Evolutionary conservation across 345 rosid genomes (phyloP), one percentile per base, ranked within the genome.

Genomic region (Alliaria petiolata): DNA sequence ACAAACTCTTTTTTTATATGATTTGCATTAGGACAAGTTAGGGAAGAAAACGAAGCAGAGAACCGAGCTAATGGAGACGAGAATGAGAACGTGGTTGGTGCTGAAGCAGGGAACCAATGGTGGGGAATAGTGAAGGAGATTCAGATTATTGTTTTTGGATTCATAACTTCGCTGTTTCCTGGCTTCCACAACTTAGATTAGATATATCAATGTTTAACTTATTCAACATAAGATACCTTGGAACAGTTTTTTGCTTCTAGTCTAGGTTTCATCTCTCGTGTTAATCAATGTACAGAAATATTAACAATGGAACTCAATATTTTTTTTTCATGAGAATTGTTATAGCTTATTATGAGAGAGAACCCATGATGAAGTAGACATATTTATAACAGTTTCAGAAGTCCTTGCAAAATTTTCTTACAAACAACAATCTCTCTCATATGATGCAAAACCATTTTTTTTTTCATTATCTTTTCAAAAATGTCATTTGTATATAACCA

Each of bases 111-210:
- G 33, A 85, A 87, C 51, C 82, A 69, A 16, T 85, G 91, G 98
- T 92, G 98, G 98, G 91, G 88, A 58, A 83, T 92, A 43, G 84
- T 86, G 36, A 92, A 84, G 80, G 98, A 92, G 80, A 84, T 92
- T 80, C 95, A 90, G 70, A 85, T 88, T 86, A 86, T 92, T 13
- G 86, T 90, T 28, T 85, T 92, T 8, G 95, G 95, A 42, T 90
- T 92, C 82, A 88, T 90, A 51, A 85, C 95, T 15, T 90, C 89
- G 33, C 86, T 92, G 20, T 90, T 85, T 44, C 98, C 96, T 1
- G 95, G 95, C 57, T 90, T 90, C 70, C 92, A 86, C 79, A 84
- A 92, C 78, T 62, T 86, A 70, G 96, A 92, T 62, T 89, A 91
- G 78, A 61, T 19, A 12, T 42, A 6, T 30, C 16, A 8, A 35